These are phyloP conservation scores for Leccinum aurantiacum DNA, from an alignment of 768 basidiomycete species.

Conservation along the genomic window DNA sequence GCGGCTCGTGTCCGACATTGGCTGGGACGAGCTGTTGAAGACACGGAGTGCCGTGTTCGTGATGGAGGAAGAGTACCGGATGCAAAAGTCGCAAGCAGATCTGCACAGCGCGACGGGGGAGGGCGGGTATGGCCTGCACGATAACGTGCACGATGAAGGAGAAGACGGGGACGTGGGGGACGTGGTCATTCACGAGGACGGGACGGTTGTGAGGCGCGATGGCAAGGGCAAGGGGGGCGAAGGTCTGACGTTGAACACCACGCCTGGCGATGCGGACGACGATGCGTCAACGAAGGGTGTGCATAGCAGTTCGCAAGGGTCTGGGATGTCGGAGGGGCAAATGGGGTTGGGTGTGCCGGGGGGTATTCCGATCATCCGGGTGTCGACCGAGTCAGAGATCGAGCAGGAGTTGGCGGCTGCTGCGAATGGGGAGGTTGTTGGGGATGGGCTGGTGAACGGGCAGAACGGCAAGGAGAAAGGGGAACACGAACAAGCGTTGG, in stretches of 20 bases:
- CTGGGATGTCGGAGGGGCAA: constrained; percentile 29
- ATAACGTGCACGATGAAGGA: neutral
- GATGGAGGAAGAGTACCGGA: constrained; percentile 99
- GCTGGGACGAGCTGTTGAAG: constrained; percentile 98
- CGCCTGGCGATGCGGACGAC: constrained; percentile 45
- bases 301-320: constrained; percentile 30
- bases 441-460: neutral
- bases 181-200: constrained; percentile 63
- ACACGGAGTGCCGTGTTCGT: constrained; percentile 94
- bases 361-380: constrained; percentile 69
- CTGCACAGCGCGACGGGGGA: constrained; percentile 40
- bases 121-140: constrained; percentile 22
- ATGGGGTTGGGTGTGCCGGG: constrained; percentile 4
- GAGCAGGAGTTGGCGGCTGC: constrained; percentile 40
- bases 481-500: neutral
- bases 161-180: constrained; percentile 16
- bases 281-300: constrained; percentile 71
- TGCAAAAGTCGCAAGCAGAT: constrained; percentile 86
- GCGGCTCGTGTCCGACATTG: constrained; percentile 88
- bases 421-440: constrained; percentile 23
- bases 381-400: constrained; percentile 70
- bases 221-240: neutral
- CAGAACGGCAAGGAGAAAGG: constrained; percentile 22
- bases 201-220: constrained; percentile 40
- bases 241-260: constrained; percentile 3